Evolutionary conservation across 1,284 basidiomycete genomes (phyloP).

Genomic region (Golubevia pallescens): DNA sequence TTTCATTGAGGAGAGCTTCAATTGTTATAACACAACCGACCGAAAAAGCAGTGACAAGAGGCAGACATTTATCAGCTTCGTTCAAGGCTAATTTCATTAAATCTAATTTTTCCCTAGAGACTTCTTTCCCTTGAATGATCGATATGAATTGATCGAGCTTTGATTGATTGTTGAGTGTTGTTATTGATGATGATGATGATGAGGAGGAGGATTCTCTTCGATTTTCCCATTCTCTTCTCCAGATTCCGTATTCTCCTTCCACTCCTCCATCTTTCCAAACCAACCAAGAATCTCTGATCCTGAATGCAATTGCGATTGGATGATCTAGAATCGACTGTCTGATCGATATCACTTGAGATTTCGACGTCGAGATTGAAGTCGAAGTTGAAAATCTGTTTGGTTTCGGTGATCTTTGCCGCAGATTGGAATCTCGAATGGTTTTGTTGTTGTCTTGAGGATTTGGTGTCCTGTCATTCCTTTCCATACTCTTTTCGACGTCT

Average conservation of each 20-base stretch:
- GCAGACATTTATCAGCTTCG: slow-evolving; percentile 41
- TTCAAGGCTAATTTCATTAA: slow-evolving; percentile 35
- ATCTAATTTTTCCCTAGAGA: neutral
- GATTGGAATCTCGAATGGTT: too few relatives aligned
- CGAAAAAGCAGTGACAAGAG: slow-evolving; percentile 30
- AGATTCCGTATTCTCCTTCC: slow-evolving; percentile 73
- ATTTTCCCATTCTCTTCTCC: slow-evolving; percentile 69
- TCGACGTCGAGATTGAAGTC: too few relatives aligned
- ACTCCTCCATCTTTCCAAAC: slow-evolving; percentile 76
- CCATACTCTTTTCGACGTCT: neutral
- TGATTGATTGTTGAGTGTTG: slow-evolving; percentile 58
- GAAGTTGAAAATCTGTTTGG: too few relatives aligned
- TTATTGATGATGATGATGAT: neutral
- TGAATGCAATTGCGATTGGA: slow-evolving; percentile 73
- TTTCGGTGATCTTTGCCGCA: neutral
- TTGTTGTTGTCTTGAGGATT: too few relatives aligned
- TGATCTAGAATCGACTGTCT: slow-evolving; percentile 70
- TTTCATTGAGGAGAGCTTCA: too few relatives aligned
- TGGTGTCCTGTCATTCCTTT: neutral
- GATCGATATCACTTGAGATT: slow-evolving; percentile 23
- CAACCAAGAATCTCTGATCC: slow-evolving; percentile 79
- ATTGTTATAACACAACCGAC: too few relatives aligned
- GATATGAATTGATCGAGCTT: neutral
- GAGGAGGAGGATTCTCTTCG: slow-evolving; percentile 8
- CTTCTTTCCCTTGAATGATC: neutral